Conservation (phyloP, 495 filamentous ascomycete species). For the Aspergillus asperescens region DNA sequence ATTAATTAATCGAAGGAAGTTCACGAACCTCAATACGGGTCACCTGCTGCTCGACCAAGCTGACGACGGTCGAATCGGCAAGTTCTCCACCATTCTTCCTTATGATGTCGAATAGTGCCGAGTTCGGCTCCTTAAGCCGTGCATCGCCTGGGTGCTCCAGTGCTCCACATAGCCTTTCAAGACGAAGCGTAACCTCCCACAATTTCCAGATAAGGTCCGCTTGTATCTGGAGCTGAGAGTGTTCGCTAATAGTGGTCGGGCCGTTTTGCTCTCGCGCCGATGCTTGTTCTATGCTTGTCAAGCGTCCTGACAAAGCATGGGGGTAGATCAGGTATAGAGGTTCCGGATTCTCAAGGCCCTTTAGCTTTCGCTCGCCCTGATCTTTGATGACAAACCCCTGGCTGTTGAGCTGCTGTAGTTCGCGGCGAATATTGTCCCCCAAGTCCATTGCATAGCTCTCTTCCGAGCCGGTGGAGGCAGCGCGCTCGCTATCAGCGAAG, state of each 20-base stretch:
- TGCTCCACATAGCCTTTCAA: slow-evolving; percentile 88
- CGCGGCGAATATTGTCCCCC: slow-evolving; percentile 68
- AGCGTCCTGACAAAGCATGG: slow-evolving; percentile 76
- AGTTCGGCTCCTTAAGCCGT: slow-evolving; percentile 66
- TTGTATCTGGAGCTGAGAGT: slow-evolving; percentile 63
- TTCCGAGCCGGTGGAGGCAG: slow-evolving; percentile 61
- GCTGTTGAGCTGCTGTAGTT: slow-evolving; percentile 78
- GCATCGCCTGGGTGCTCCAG: slow-evolving; percentile 60
- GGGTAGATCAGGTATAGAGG: slow-evolving; percentile 92
- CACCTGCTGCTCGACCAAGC: slow-evolving; percentile 90
- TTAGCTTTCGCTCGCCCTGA: slow-evolving; percentile 87
- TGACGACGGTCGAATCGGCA: slow-evolving; percentile 76
- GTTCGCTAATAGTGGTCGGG: slow-evolving; percentile 42
- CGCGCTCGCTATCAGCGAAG: slow-evolving; percentile 71
- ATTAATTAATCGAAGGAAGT: not conserved
- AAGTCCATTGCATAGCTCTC: slow-evolving; percentile 63
- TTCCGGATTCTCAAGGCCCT: slow-evolving; percentile 96
- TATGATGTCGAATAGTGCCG: slow-evolving; percentile 75
- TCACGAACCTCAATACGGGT: slow-evolving; percentile 83
- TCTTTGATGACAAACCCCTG: slow-evolving; percentile 97
- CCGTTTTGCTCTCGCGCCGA: slow-evolving; percentile 26
- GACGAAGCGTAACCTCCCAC: slow-evolving; percentile 80
- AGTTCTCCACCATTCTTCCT: slow-evolving; percentile 79
- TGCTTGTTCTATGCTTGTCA: slow-evolving; percentile 53
- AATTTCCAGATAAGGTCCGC: slow-evolving; percentile 80